Evolutionary conservation across 768 basidiomycete genomes (phyloP), one percentile per base, ranked within the genome.

Genomic region (Boletus edulis): DNA sequence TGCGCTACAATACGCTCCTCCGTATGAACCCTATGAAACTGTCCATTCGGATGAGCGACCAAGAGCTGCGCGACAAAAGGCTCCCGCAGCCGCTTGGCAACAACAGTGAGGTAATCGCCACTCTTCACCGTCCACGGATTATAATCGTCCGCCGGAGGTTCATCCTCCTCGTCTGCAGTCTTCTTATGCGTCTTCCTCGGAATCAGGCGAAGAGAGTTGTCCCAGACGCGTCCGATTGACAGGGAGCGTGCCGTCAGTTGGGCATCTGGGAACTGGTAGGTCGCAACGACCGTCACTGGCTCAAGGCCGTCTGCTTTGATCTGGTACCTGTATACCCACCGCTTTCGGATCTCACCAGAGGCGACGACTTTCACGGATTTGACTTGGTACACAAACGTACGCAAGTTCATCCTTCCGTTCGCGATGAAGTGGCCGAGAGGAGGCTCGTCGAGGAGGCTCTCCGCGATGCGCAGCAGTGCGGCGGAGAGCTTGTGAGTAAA

Each of bases 351-450:
- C 46, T 58, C 51, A 13, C 38, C 24, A 38, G 60, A 46, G 2
- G 50, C 22, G 15, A 44, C 18, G 47, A 63, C 55, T 4, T 50
- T 5, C 8, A 65, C 48, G 6, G 61, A 58, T 9, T 11, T 47
- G 41, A 67, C 61, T 29, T 60, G 63, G 54, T 67, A 55, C 41
- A 62, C 62, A 32, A 67, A 70, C 38, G 45, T 42, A 31, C 63
- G 61, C 44, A 67, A 29, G 53, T 68, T 69, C 67, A 69, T 69
- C 54, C 62, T 52, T 22, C 66, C 66, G 20, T 67, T 69, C 14
- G 66, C 66, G 37, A 67, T 69, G 24, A 67, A 67, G 49, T 68
- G 66, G 24, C 65, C 67, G 5, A 66, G 65, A 9, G 66, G 66
- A 4, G 66, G 67, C 1, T 67, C 62, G 2, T 61, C 27, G 17